Conservation (phyloP, 73 alveolate genomes). For the Blepharisma stoltei region DNA sequence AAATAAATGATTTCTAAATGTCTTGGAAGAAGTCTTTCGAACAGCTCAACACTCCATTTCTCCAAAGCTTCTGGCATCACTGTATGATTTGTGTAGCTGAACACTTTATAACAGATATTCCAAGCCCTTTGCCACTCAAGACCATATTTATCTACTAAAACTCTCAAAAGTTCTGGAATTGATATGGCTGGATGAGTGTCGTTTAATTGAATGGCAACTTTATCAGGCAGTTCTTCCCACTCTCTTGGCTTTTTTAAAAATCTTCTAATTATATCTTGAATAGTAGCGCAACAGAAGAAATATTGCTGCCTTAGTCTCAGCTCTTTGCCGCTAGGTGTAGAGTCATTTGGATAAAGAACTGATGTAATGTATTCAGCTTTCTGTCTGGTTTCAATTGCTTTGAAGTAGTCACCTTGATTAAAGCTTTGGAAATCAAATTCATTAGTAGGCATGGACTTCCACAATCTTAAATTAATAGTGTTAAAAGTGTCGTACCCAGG, state of each 20-base stretch:
- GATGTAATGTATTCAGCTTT: slow-evolving; percentile 96
- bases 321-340: slow-evolving; percentile 93
- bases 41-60: slow-evolving; percentile 81
- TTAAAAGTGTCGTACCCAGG: slow-evolving; percentile 98
- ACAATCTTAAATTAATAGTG: slow-evolving; percentile 90
- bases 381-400: slow-evolving; percentile 75
- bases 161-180: slow-evolving; percentile 72
- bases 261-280: slow-evolving; percentile 76
- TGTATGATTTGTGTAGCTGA: slow-evolving; percentile 81
- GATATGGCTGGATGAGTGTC: slow-evolving; percentile 89
- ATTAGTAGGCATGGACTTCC: slow-evolving; percentile 87
- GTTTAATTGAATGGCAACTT: slow-evolving; percentile 65
- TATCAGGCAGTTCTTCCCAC: slow-evolving; percentile 61
- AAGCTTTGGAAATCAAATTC: slow-evolving; percentile 89
- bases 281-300: slow-evolving; percentile 97
- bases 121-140: slow-evolving; percentile 69
- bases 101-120: slow-evolving; percentile 50
- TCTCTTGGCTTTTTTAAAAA: slow-evolving; percentile 61
- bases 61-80: slow-evolving; percentile 81
- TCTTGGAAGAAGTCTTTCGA: slow-evolving; percentile 79
- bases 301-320: slow-evolving; percentile 96
- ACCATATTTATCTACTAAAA: slow-evolving; percentile 59
- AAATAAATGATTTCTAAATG: slow-evolving; percentile 72
- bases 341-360: slow-evolving; percentile 98
- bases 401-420: slow-evolving; percentile 80